Base-by-base conservation (phyloP, 768 basidiomycete genomes). In the Suillus ampliporus region DNA sequence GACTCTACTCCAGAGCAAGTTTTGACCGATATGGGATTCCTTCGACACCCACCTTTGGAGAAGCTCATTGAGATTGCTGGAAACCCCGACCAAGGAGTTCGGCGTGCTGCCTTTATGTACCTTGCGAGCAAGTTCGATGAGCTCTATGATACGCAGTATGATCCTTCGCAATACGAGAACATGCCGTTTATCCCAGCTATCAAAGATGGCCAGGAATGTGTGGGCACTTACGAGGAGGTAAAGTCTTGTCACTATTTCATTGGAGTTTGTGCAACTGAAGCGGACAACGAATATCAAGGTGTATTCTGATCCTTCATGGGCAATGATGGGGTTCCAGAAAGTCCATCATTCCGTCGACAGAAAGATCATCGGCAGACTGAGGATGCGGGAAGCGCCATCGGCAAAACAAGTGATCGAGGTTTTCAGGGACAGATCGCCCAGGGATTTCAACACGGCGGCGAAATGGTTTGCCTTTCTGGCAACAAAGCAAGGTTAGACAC, bases 151-250 rank as follows among this genome's bases (percentile, higher is more conserved):
- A 40, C 9, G 17, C 74, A 82, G 44, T 89, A 90, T 67, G 77
- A 86, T 51, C 81, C 85, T 13, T 68, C 73, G 8, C 64, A 79
- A 11, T 90, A 84, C 64, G 74, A 78, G 5, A 76, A 86, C 34
- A 70, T 89, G 15, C 78, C 89, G 0, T 98, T 91, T 77, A 84
- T 98, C 46, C 95, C 96, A 2, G 88, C 92, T 3, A 64, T 84
- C 2, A 80, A 81, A 37, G 77, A 79, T 1, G 76, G 79, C 9
- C 81, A 80, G 11, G 67, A 75, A 13, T 80, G 83, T 54, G 70
- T 92, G 60, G 88, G 85, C 0, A 84, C 83, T 35, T 88, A 88
- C n/a, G 79, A 81, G 64, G 87, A 92, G 72, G 92, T 91, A 47
- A 43, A 79, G 67, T 26, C 44, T 38, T 44, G 23, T 57, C 61